Evolutionary conservation across 768 basidiomycete species (phyloP), one percentile per base, ranked within the genome.

Genomic region (Rhizopogon roseolus): DNA sequence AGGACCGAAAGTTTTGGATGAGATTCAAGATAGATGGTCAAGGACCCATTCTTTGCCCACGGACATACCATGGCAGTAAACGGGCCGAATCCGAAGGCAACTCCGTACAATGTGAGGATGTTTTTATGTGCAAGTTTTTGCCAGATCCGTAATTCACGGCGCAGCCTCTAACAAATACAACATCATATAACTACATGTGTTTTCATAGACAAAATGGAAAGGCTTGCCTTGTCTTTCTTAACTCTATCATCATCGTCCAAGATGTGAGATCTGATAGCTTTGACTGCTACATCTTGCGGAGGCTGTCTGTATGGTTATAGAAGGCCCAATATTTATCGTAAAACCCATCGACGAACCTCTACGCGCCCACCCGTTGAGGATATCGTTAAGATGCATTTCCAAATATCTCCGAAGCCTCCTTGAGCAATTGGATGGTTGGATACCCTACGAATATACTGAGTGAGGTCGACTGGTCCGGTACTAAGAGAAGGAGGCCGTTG

Each of bases 111-210:
- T 6, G 59, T 59, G 5, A 66, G 41, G 14, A 66, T 53, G 48
- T 66, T 66, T 17, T 39, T 36, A 28, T 66, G 62, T 8, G 42
- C 14, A 25, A 66, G 56, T 38, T 42, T 22, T 36, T 40, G 49
- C 65, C 65, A 66, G 14, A 65, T 60, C 3, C 41, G 51, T 14
- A 66, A 52, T 52, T 65, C 64, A 9, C 61, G 57, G 13, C 55
- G 51, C 14, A 65, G 39, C n/a, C 61, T 32, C 64, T 65, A 25
- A 34, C 8, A 13, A 22, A 34, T 22, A 22, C 2, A 3, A 50
- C 8, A 25, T 39, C 8, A 16, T 36, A 14, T 3, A 1, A 13
- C 11, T 36, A 36, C 13, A 34, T 32, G 10, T 11, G 14, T 22
- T 50, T 40, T 16, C 32, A 22, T 46, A 19, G 11, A 48, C 19